Evolutionary conservation across 495 filamentous ascomycete genomes (phyloP), one percentile per base, ranked within the genome.

Genomic region (Apiosordaria backusii): DNA sequence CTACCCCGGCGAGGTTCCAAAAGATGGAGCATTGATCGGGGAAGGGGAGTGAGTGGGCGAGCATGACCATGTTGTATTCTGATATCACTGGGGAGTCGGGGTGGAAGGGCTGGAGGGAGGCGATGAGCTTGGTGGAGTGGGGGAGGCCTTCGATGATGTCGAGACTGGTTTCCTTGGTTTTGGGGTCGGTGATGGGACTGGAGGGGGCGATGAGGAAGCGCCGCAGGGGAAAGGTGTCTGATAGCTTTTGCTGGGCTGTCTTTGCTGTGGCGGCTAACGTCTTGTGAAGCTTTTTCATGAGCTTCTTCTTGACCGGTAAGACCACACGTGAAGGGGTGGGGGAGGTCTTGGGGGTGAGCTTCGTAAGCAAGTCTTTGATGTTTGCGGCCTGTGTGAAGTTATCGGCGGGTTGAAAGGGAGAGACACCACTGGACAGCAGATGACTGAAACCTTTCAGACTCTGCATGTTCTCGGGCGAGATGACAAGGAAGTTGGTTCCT

Each of bases 401-500:
- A 54, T 64, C 57, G 53, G 58, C 16, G 26, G 60, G 58, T 60
- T 54, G 53, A 16, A 13, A 22, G 65, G 60, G 35, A 18, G 29
- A 21, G 21, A 62, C 21, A 52, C 19, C 24, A 58, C 16, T 61
- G 27, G 58, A 57, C 10, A 68, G 29, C 22, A 66, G 60, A 9
- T 55, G 61, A 15, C 58, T 64, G 65, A 70, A 74, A 18, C 60
- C 61, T 29, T 63, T 61, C 22, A 74, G 65, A 15, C 65, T 67
- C 22, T 65, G 35, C 27, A 65, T 63, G 66, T 74, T 69, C 4
- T 58, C 25, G 10, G 67, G 68, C 15, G 66, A 55, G 7, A 67
- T 60, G 45, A 74, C 63, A 5, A 67, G 64, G 52, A 74, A 68
- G 65, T 54, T 70, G 1, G 70, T 74, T 5, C 72, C 70, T 18